Evolutionary conservation across 805 yeast species (phyloP).

Genomic region (Ogataea methylovora): DNA sequence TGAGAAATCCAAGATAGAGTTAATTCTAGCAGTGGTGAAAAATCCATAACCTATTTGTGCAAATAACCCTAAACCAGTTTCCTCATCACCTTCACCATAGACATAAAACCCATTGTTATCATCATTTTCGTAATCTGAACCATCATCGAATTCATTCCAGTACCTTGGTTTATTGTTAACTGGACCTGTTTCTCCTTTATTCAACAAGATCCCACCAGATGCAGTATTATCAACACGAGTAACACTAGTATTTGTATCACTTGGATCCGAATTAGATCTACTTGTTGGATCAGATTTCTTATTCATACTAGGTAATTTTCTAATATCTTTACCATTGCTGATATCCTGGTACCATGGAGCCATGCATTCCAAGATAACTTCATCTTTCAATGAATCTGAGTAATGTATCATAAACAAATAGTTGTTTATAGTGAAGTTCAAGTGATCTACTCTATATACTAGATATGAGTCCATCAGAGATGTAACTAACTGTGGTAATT

Average conservation of each 20-base stretch:
- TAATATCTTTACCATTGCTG: slow-evolving; percentile 27
- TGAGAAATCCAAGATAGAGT: slow-evolving; percentile 16
- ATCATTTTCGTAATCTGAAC: slow-evolving; percentile 41
- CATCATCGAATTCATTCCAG: slow-evolving; percentile 66
- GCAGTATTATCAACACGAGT: background rate
- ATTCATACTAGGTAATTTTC: slow-evolving; percentile 31
- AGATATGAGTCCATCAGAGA: slow-evolving; percentile 39
- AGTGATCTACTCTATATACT: slow-evolving; percentile 35
- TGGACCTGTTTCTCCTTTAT: slow-evolving; percentile 18
- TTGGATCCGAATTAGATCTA: background rate
- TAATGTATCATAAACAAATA: slow-evolving; percentile 19
- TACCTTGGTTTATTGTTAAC: slow-evolving; percentile 27
- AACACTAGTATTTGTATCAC: background rate
- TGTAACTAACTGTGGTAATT: slow-evolving; percentile 29
- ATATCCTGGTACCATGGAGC: slow-evolving; percentile 26
- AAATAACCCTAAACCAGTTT: slow-evolving; percentile 8
- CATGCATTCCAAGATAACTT: slow-evolving; percentile 16
- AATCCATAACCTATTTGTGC: slow-evolving; percentile 5
- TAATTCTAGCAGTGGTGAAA: slow-evolving; percentile 14
- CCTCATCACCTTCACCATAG: slow-evolving; percentile 24
- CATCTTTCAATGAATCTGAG: slow-evolving; percentile 12
- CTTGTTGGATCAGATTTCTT: background rate
- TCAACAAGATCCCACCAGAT: slow-evolving; percentile 23
- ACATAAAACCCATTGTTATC: slow-evolving; percentile 30
- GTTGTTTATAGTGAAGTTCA: slow-evolving; percentile 25